Evolutionary conservation across 768 basidiomycete species (phyloP), one percentile per base, ranked within the genome.

Genomic region (Calocera viscosa): DNA sequence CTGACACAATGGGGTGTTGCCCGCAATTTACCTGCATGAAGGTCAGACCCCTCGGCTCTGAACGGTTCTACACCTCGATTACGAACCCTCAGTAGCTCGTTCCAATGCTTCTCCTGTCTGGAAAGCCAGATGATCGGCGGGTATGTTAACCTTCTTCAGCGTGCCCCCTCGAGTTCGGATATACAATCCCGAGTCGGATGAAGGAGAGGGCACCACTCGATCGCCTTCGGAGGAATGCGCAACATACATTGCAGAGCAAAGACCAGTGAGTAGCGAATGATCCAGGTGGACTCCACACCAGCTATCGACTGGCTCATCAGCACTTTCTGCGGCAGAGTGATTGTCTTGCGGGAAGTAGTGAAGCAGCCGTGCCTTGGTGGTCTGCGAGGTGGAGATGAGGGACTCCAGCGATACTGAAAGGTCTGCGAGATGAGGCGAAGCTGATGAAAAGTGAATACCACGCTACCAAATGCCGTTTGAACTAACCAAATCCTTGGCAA

Each of bases 251-350:
- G 94, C 94, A 63, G 91, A 89, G 76, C 94, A 97, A 35, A 99
- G 84, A 1, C 93, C 96, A 1, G 96, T 99, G 66, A 99, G 77
- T 40, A 80, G 73, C 12, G 76, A 77, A 63, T 97, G 93, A 73
- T 99, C 96, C 24, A 93, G 80, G 75, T 98, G 95, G 72, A 93
- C 93, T 19, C 95, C 95, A 77, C 95, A 98, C 85, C 91, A 94
- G 70, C 86, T 90, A 70, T 96, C 92, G 32, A 92, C 77, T 1
- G 86, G 79, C 63, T 86, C 87, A 69, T 87, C 83, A 38, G 86
- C 82, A 26, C 66, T 67, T 5, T 67, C 22, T 2, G 73, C 68
- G 0, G 78, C 76, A 3, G 72, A 69, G 22, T 74, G 69, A 22
- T 69, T 71, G 53, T 77, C 81, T 1, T 81, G 74, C 30, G 95